Conservation (phyloP, 768 basidiomycete genomes). For the Pleurotus cornucopiae region DNA sequence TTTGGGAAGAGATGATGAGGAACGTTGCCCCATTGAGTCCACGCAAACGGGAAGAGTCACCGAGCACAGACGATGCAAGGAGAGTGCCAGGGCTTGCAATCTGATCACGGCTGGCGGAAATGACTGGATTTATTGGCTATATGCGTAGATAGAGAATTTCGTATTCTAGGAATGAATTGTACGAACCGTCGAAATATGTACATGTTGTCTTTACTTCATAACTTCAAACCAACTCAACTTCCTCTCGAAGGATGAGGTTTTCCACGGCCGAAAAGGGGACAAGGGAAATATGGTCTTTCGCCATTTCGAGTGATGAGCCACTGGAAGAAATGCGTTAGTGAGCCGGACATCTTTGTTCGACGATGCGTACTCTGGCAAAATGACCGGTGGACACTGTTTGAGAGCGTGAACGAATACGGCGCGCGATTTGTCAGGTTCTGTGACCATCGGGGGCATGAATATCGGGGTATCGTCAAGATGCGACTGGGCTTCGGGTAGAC, state of each 20-base stretch:
- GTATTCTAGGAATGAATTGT: too few species aligned
- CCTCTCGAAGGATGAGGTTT: constrained; percentile 64
- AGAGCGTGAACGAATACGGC: constrained; percentile 84
- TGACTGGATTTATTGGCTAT: too few species aligned
- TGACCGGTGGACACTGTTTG: constrained; percentile 60
- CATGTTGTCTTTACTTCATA: constrained; percentile 4
- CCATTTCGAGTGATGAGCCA: constrained; percentile 68
- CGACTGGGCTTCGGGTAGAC: constrained; percentile 72
- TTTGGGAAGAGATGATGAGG: too few species aligned
- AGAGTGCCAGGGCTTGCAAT: too few species aligned
- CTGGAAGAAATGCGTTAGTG: constrained; percentile 30
- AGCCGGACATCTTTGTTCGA: not conserved
- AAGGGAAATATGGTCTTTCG: constrained; percentile 78
- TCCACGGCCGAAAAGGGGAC: constrained; percentile 76
- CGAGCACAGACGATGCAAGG: too few species aligned
- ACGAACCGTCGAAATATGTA: too few species aligned
- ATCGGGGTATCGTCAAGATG: constrained; percentile 71
- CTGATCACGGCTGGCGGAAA: too few species aligned
- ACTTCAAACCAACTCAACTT: constrained; percentile 66
- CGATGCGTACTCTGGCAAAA: constrained; percentile 55
- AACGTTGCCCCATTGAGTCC: too few species aligned
- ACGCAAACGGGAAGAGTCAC: too few species aligned
- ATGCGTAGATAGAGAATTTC: too few species aligned
- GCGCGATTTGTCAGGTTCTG: constrained; percentile 67
- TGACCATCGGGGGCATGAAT: constrained; percentile 79